Evolutionary conservation across 768 basidiomycete genomes (phyloP), one percentile per base, ranked within the genome.

Genomic region (Lactifluus subvellereus): DNA sequence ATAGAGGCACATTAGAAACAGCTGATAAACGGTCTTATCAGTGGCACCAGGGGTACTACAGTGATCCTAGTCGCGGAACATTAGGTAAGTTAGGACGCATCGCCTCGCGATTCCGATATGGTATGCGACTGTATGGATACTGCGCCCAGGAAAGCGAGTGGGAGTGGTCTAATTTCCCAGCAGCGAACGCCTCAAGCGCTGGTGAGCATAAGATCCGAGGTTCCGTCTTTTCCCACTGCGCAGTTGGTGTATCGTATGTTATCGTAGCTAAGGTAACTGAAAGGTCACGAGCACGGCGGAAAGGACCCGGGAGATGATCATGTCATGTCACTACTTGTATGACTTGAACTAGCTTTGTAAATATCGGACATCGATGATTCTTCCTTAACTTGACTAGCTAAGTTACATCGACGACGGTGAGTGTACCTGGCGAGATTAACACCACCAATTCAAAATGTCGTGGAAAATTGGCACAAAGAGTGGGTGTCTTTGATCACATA

Each of bases 381-480:
- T 60, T 43, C 52, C 58, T 59, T 59, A 18, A 59, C 58, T 43
- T 43, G 43, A 43, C 18, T n/a, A 43, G 6, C 8, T 16, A 11
- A 4, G 11, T 43, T 32, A 40, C 50, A 16, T 50, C 50, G 30
- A 45, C 59, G 22, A 54, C 43, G 43, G 43, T 38, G 53, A 48
- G 27, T 38, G 57, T 45, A 42, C 61, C 47, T 27, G 54, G 43
- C 27, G 56, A 37, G 57, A 53, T 53, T 32, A 45, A 52, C 33
- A 45, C 40, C 42, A 40, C 61, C 57, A 43, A 27, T 27, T 64
- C 61, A 71, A 66, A 57, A 83, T 84, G 82, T 85, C 84, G 65
- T 85, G 84, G 81, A 85, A 84, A 75, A 67, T 80, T 13, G 78
- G 74, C 14, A 69, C 77, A 59, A 66, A 66, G 75, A 79, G 70